phyloP scores from a whole-genome alignment of 1,284 basidiomycete genomes.

The Ganoderma leucocontextum region DNA sequence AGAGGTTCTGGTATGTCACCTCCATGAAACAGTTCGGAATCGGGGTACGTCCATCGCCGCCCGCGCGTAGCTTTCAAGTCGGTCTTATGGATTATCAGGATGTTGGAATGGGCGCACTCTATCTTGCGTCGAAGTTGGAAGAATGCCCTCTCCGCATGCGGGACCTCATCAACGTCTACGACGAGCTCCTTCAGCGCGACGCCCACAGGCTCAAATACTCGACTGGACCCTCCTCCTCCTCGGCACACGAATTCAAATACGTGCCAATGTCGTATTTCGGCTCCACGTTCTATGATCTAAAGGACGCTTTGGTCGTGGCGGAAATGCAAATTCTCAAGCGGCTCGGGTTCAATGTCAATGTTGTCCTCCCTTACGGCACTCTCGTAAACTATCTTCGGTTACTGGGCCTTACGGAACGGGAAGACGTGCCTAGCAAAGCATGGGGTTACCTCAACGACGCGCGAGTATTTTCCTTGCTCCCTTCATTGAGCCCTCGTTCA shows the following conservation, averaged over 20 bases:
- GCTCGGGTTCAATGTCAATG: conserved; percentile 88
- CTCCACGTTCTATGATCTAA: conserved; percentile 84
- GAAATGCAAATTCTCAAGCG: conserved; percentile 99
- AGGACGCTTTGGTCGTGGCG: conserved; percentile 90
- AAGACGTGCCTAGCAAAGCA: conserved; percentile 77
- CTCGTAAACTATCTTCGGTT: conserved; percentile 95
- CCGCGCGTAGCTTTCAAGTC: neutral
- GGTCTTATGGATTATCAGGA: conserved; percentile 63
- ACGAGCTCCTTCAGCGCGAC: conserved; percentile 80
- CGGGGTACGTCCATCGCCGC: conserved; percentile 62
- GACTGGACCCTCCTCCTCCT: conserved; percentile 34
- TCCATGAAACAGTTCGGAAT: conserved; percentile 95
- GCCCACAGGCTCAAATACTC: conserved; percentile 47
- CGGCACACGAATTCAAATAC: conserved; percentile 67
- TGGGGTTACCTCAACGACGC: conserved; percentile 95
- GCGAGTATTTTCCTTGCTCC: conserved; percentile 55
- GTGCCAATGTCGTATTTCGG: conserved; percentile 88
- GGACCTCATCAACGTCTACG: conserved; percentile 94
- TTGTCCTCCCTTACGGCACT: conserved; percentile 92
- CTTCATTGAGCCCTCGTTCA: conserved; percentile 27
- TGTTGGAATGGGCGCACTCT: conserved; percentile 91
- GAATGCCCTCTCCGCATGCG: conserved; percentile 93
- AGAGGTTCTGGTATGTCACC: conserved; percentile 96
- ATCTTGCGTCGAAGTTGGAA: conserved; percentile 95
- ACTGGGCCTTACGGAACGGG: conserved; percentile 78